Conservation (phyloP, 208 protist species). For the Trypanosoma platydactyli region DNA sequence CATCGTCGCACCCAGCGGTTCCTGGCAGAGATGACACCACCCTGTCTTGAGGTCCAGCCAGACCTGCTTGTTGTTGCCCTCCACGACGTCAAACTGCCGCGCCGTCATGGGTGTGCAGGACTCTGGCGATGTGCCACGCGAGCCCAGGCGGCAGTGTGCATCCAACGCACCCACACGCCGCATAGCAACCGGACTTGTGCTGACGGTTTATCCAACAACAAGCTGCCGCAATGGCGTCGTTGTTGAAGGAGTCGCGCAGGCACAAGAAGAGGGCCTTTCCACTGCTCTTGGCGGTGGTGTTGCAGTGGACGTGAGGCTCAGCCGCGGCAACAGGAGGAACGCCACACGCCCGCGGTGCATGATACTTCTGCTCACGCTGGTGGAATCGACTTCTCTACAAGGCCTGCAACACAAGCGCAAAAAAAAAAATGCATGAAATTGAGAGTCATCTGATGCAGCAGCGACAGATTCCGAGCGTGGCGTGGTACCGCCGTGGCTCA, state of each 20-base stretch:
- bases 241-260: background rate
- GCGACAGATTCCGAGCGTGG: background rate
- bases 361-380: too few species aligned
- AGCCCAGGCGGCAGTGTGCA: constrained; percentile 30
- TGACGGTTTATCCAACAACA: constrained; percentile 16
- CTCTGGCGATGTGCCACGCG: constrained; percentile 44
- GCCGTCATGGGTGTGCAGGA: constrained; percentile 26
- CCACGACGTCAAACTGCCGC: constrained; percentile 46
- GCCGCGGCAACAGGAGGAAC: background rate
- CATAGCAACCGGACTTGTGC: background rate
- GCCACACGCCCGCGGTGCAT: constrained; percentile 14
- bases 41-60: constrained; percentile 67
- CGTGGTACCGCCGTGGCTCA: background rate
- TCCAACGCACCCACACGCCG: constrained; percentile 29
- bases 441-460: constrained; percentile 14
- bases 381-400: too few species aligned
- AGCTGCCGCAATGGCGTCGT: constrained; percentile 22
- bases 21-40: constrained; percentile 85
- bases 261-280: background rate
- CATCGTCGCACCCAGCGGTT: constrained; percentile 62
- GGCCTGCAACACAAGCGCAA: background rate
- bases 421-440: constrained; percentile 2
- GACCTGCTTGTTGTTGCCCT: constrained; percentile 78
- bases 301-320: background rate
- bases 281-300: too few species aligned